Evolutionary conservation across 2,329 filamentous ascomycete genomes (phyloP).

Genomic region (Cladobotryum protrusum): DNA sequence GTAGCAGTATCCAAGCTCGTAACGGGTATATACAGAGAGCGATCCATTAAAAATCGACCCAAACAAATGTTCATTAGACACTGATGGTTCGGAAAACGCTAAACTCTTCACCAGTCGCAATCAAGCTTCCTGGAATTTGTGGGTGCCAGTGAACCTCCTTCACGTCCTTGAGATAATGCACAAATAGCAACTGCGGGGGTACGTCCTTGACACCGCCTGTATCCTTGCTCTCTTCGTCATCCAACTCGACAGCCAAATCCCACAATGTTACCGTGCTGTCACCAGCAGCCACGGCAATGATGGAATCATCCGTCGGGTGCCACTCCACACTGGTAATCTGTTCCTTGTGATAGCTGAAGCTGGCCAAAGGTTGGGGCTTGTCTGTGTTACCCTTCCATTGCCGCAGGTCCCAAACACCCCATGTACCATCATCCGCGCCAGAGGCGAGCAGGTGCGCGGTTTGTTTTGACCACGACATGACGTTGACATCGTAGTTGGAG

Average conservation of each 20-base stretch:
- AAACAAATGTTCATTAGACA: conserved; percentile 44
- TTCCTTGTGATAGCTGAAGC: conserved; percentile 92
- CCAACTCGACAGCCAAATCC: conserved; percentile 94
- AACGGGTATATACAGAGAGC: conserved; percentile 10
- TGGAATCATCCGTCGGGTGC: conserved; percentile 95
- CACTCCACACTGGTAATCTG: conserved; percentile 95
- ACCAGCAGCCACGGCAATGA: conserved; percentile 83
- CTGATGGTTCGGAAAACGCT: conserved; percentile 80
- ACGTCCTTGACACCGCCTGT: conserved; percentile 83
- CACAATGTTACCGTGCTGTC: conserved; percentile 94
- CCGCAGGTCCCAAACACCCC: conserved; percentile 93
- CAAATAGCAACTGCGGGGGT: conserved; percentile 89
- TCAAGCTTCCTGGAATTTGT: conserved; percentile 83
- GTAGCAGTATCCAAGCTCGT: not conserved
- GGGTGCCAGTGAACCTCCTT: conserved; percentile 98
- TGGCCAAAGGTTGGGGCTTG: conserved; percentile 76
- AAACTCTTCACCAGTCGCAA: conserved; percentile 88
- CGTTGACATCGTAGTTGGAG: conserved; percentile 83
- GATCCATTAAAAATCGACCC: not conserved
- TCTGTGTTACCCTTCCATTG: conserved; percentile 70
- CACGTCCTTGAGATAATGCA: conserved; percentile 90
- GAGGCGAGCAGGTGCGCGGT: conserved; percentile 86
- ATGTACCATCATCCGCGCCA: conserved; percentile 86
- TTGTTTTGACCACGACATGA: conserved; percentile 89
- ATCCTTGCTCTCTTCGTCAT: conserved; percentile 93